phyloP scores from a whole-genome alignment of 164 flowering plant species.

The Vitis cinerea region DNA sequence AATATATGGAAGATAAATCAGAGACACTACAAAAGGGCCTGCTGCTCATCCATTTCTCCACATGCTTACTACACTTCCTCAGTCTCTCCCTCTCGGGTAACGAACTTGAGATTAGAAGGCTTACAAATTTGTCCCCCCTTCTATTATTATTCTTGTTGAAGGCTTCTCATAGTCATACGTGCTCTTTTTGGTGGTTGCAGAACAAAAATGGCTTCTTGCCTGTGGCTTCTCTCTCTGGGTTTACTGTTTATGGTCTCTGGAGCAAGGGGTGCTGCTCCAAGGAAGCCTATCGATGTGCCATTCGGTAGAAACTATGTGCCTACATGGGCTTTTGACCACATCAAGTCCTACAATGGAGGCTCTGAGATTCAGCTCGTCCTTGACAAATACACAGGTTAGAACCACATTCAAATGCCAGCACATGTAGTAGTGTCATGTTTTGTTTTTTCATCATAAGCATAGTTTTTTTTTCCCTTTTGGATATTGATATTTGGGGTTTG shows the following conservation, averaged over 20 bases:
- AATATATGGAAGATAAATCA: not conserved
- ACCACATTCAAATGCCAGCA: not conserved
- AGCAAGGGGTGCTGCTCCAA: conserved; percentile 44
- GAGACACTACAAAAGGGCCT: not conserved
- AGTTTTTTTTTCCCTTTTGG: not conserved
- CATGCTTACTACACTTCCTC: conserved; percentile 4
- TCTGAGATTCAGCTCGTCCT: conserved; percentile 56
- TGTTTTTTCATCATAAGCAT: not conserved
- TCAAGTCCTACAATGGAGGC: conserved; percentile 75
- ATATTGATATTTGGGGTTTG: not conserved
- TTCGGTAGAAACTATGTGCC: conserved; percentile 67
- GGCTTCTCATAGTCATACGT: not conserved
- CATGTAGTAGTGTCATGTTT: not conserved
- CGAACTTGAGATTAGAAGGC: not conserved
- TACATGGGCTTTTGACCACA: conserved; percentile 85
- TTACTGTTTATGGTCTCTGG: conserved; percentile 27
- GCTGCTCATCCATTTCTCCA: not conserved
- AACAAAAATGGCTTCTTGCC: conserved; percentile 31
- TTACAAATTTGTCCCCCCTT: not conserved
- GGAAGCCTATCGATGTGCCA: conserved; percentile 53
- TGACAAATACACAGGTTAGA: conserved; percentile 68
- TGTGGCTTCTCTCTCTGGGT: conserved; percentile 20
- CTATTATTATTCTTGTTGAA: not conserved
- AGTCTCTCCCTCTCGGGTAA: not conserved
- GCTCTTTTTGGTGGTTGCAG: conserved; percentile 14